These are phyloP conservation scores for Candolleomyces aberdarensis DNA, from an alignment of 768 basidiomycete species.

Conservation along the genomic window DNA sequence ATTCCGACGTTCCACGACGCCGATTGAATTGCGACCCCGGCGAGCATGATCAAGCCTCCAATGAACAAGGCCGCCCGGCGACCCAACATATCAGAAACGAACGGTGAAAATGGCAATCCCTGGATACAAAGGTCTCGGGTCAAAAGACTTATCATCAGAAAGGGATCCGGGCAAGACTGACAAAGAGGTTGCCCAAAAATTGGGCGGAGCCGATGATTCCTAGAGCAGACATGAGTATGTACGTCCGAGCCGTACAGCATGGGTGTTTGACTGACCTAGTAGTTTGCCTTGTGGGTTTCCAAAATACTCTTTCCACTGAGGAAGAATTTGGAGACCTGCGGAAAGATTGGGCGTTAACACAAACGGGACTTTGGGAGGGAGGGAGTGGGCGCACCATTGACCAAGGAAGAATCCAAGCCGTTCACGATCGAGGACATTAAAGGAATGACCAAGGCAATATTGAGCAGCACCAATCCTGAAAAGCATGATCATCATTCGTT, in stretches of 20 bases:
- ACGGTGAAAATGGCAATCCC: constrained; percentile 63
- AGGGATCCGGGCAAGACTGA: constrained; percentile 21
- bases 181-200: constrained; percentile 50
- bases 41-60: constrained; percentile 62
- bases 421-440: constrained; percentile 65
- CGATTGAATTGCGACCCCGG: constrained; percentile 57
- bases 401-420: constrained; percentile 66
- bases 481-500: not conserved
- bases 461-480: constrained; percentile 55
- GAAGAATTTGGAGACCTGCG: constrained; percentile 64
- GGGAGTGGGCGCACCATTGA: constrained; percentile 38
- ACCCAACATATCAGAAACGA: constrained; percentile 58
- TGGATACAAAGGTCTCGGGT: constrained; percentile 16
- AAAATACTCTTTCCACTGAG: constrained; percentile 60
- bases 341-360: not conserved
- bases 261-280: constrained; percentile 34
- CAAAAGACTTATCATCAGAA: constrained; percentile 26
- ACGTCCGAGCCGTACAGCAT: not conserved
- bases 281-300: constrained; percentile 46
- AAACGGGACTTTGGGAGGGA: not conserved
- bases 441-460: constrained; percentile 57
- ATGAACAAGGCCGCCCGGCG: constrained; percentile 57
- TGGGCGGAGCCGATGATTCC: constrained; percentile 68
- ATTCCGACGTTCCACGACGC: constrained; percentile 42
- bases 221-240: constrained; percentile 17